Conservation (phyloP, 306 rosid species). For the Inga laurina region DNA sequence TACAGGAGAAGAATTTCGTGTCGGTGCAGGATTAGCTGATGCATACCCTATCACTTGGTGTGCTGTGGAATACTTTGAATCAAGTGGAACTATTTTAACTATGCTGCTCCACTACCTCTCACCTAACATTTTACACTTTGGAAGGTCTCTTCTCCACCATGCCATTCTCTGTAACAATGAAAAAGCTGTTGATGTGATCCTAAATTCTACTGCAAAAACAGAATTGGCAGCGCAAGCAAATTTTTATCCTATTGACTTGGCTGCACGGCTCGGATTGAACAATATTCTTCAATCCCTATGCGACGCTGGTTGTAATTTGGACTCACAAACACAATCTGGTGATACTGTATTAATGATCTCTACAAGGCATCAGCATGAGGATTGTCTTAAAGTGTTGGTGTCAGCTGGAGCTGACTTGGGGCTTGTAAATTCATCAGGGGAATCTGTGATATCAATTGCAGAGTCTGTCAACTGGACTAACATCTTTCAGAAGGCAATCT, state of each 20-base stretch:
- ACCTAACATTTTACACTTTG: conserved; percentile 47
- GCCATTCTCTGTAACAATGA: conserved; percentile 59
- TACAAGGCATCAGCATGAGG: conserved; percentile 39
- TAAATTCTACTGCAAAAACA: conserved; percentile 38
- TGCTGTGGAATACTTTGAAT: conserved; percentile 76
- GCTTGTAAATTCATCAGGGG: conserved; percentile 44
- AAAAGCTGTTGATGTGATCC: conserved; percentile 39
- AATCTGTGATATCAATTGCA: conserved; percentile 48
- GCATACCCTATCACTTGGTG: conserved; percentile 68
- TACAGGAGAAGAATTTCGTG: conserved; percentile 68
- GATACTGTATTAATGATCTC: conserved; percentile 60
- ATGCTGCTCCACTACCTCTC: conserved; percentile 52
- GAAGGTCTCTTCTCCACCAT: conserved; percentile 70
- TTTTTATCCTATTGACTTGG: conserved; percentile 51
- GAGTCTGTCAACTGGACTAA: conserved; percentile 42
- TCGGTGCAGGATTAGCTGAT: conserved; percentile 73
- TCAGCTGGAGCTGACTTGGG: conserved; percentile 67
- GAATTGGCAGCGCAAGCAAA: conserved; percentile 38
- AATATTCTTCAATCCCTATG: conserved; percentile 43
- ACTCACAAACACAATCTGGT: conserved; percentile 51
- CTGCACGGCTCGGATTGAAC: conserved; percentile 40
- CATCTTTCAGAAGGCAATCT: conserved; percentile 38
- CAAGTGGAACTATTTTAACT: conserved; percentile 53
- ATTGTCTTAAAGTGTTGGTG: conserved; percentile 54
- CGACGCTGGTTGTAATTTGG: conserved; percentile 40